Base-by-base conservation (phyloP, 768 basidiomycete species). In the Crassisporium funariophilum region DNA sequence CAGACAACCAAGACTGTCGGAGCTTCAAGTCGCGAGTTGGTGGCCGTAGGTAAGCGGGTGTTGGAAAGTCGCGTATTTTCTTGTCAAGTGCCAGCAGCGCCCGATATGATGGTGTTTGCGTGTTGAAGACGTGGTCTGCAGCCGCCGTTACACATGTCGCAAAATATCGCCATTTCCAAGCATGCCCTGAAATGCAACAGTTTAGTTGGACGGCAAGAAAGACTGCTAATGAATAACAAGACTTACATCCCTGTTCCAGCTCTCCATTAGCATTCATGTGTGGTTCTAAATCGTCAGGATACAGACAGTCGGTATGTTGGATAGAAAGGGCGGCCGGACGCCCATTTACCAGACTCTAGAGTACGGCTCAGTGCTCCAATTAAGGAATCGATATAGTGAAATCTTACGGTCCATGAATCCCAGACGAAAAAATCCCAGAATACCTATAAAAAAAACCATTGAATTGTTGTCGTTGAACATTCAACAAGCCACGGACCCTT, bases 351-450 rank as follows among this genome's bases (percentile, higher is more conserved):
- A 81, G 62, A 43, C 74, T 71, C 76, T 79, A 29, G 1, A 19
- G 2, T 42, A n/a, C n/a, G n/a, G n/a, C n/a, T n/a, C n/a, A n/a
- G n/a, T n/a, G n/a, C n/a, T n/a, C n/a, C n/a, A 11, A 36, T 20
- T 44, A 15, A 4, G 5, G 21, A 35, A 49, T 40, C 20, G 22
- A 23, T 19, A 47, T 48, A 35, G n/a, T n/a, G n/a, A n/a, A 10
- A 13, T 66, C 71, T 46, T 49, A 75, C 78, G 43, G 70, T 67
- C 75, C 78, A 81, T 6, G 69, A 62, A 55, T 81, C 77, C 65
- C 71, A 76, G 13, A 69, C 65, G 53, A 69, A 76, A 7, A 79
- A 59, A 46, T 81, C 79, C 79, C 79, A 81, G 57, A 80, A 81
- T 29, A 79, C 55, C 68, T 70, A 46, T 21, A 20, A 19, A 17